Percentiles rank a stretch among this genome's conserved stretches.
Conservation (phyloP, 148 eudicot species). For the Camellia granthamiana region DNA sequence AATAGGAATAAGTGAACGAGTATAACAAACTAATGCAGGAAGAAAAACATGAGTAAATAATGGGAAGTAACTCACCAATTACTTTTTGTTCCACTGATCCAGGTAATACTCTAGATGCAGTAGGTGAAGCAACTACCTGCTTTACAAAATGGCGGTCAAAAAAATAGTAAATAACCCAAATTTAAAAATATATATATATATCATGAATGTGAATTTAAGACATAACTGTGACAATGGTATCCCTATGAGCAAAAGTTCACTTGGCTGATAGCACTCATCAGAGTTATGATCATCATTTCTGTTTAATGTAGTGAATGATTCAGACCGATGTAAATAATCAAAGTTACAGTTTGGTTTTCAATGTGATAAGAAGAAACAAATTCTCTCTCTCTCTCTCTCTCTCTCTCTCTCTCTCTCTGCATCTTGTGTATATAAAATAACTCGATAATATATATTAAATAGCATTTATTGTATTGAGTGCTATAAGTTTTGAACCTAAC, state of each 20-base stretch:
- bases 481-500: not conserved
- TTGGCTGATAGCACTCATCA: not conserved
- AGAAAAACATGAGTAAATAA: not conserved
- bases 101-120: conserved; percentile 26
- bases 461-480: not conserved
- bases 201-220: not conserved
- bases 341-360: not conserved
- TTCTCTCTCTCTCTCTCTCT: not conserved
- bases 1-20: not conserved
- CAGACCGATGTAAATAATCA: not conserved
- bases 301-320: not conserved
- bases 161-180: conserved; percentile 4
- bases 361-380: not conserved
- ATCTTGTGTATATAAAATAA: not conserved
- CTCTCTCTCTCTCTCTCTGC: not conserved
- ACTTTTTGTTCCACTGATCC: conserved; percentile 23
- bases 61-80: conserved; percentile 25
- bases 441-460: not conserved
- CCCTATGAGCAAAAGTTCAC: not conserved
- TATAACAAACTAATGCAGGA: conserved; percentile 11
- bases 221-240: not conserved
- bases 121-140: conserved; percentile 35
- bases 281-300: not conserved
- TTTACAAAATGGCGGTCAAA: not conserved
- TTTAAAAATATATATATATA: too few species aligned